Base-by-base conservation (phyloP, 768 basidiomycete species). In the Trametes meyenii region DNA sequence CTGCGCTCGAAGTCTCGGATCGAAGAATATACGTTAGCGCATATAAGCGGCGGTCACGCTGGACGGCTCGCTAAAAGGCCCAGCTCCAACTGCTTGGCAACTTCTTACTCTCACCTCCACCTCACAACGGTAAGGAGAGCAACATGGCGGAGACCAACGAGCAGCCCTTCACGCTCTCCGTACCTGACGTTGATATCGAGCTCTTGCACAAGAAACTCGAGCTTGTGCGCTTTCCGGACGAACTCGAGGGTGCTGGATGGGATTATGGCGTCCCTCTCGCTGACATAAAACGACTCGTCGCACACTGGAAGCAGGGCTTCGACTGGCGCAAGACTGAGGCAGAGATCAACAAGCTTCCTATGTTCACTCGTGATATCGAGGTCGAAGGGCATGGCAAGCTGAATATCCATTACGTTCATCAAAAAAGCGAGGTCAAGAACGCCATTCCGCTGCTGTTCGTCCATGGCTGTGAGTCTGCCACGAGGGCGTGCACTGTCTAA, bases 361-460 rank as follows among this genome's bases (percentile, higher is more conserved):
- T 85, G 71, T 87, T 82, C 67, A 85, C 79, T 1, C 70, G 76
- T 17, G 79, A 82, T 43, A 78, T 87, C 29, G 69, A 75, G 1
- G 78, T 86, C 1, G 79, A 79, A 12, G 77, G 74, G 3, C 79
- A 79, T 57, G 83, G 78, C 0, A 68, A 73, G 5, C 71, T 85
- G 44, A 79, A 82, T 60, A 78, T 86, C 6, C 85, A 88, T 62
- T 87, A 84, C 54, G 77, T 86, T 13, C 57, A 58, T n/a, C 57
- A 58, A 33, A 50, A 50, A 26, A 58, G 57, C 49, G 40, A 50
- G 40, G 57, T 44, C 40, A 40, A 50, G 39, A 65, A 73, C n/a
- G 85, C 85, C 0, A 82, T 87, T 33, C 85, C 86, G 1, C 69
- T 88, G 17, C 72, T 87, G 29, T 87, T 83, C 62, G 78, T 86